Percentiles rank a stretch among this genome's conserved stretches.
phyloP scores from a whole-genome alignment of 1,284 basidiomycete species.

The Leccinum subrobustum region DNA sequence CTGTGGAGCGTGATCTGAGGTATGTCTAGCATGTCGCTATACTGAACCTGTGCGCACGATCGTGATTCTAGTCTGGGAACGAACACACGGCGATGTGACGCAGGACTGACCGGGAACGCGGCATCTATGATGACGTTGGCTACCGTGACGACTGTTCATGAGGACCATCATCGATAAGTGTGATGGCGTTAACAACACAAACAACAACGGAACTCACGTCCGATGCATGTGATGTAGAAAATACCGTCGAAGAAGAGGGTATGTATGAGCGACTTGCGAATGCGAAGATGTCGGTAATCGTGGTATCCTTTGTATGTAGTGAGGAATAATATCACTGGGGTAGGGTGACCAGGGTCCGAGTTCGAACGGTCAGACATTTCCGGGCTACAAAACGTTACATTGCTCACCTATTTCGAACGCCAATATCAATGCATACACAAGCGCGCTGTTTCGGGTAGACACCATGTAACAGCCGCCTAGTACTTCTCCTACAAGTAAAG shows the following conservation, averaged over 20 bases:
- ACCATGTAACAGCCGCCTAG: neutral
- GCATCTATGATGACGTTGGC: neutral
- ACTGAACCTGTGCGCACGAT: neutral
- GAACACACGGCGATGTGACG: neutral
- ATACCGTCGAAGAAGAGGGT: neutral
- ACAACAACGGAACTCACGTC: neutral
- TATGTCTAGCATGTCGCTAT: neutral
- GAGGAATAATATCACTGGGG: neutral
- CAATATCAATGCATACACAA: neutral
- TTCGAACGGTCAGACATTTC: neutral
- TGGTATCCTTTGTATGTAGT: neutral
- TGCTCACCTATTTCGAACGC: neutral
- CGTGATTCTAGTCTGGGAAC: neutral
- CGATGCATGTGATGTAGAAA: neutral
- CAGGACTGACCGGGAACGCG: neutral
- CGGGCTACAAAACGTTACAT: neutral
- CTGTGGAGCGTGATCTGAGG: neutral
- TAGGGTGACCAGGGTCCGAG: neutral
- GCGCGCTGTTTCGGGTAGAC: neutral
- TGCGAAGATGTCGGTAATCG: neutral
- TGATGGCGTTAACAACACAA: neutral
- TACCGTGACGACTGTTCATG: neutral
- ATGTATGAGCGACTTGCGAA: neutral
- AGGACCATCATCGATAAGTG: neutral
- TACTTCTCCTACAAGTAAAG: neutral